Evolutionary conservation across 208 protist genomes (phyloP).

Genomic region (Vickermania spadyakhi): DNA sequence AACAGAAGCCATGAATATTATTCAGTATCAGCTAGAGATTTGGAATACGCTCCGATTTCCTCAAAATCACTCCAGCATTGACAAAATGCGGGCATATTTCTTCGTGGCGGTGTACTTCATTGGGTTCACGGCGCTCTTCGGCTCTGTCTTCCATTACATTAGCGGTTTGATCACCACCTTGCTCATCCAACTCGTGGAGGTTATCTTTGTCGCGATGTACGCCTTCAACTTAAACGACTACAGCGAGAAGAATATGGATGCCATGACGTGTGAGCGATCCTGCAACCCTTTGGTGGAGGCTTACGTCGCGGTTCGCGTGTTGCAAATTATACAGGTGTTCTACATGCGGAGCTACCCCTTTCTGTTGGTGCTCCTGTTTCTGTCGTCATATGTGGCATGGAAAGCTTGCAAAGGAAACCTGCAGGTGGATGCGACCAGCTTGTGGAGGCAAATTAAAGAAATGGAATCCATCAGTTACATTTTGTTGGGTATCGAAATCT

Average conservation of each 20-base stretch:
- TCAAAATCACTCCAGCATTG: constrained; percentile 52
- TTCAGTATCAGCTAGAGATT: constrained; percentile 68
- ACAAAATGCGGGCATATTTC: constrained; percentile 76
- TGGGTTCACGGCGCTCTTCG: constrained; percentile 29
- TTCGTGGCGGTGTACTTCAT: constrained; percentile 70
- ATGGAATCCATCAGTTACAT: constrained; percentile 18
- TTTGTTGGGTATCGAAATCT: constrained; percentile 10
- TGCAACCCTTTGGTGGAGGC: constrained; percentile 21
- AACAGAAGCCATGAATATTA: constrained; percentile 41
- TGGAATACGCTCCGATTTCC: constrained; percentile 49
- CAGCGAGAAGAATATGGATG: constrained; percentile 19
- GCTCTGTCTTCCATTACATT: constrained; percentile 64
- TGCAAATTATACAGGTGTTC: constrained; percentile 17
- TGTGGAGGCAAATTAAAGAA: constrained; percentile 19
- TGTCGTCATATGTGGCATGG: constrained; percentile 8
- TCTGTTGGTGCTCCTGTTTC: constrained; percentile 5
- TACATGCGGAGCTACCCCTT: constrained; percentile 9
- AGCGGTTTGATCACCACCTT: constrained; percentile 59
- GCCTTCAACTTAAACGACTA: constrained; percentile 25
- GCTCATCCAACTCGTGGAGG: constrained; percentile 36
- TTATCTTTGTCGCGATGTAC: constrained; percentile 19
- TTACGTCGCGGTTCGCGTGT: constrained; percentile 13
- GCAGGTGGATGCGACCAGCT: constrained; percentile 24
- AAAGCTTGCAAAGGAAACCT: constrained; percentile 10
- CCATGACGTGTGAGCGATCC: constrained; percentile 18